phyloP scores from a whole-genome alignment of 2,329 filamentous ascomycete species.

The Calonectria ilicicola region DNA sequence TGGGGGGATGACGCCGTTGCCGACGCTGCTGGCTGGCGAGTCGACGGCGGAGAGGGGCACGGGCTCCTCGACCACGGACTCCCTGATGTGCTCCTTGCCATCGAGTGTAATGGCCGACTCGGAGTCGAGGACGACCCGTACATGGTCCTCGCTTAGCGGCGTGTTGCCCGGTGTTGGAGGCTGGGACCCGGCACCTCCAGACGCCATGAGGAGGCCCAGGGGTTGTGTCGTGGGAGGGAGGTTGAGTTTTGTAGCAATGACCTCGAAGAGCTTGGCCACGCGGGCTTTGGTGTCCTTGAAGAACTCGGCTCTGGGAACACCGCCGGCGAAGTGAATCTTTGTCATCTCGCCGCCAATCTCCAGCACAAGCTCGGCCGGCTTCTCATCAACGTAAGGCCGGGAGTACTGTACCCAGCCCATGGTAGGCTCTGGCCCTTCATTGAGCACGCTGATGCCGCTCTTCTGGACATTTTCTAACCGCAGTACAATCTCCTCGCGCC shows the following conservation, averaged over 20 bases:
- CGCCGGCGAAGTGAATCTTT: constrained; percentile 60
- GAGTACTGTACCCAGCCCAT: constrained; percentile 79
- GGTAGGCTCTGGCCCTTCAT: constrained; percentile 49
- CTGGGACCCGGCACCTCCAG: constrained; percentile 71
- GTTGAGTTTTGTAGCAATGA: constrained; percentile 85
- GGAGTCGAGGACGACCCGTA: constrained; percentile 72
- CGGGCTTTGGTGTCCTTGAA: constrained; percentile 77
- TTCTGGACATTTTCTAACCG: constrained; percentile 90
- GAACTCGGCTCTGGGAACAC: constrained; percentile 73
- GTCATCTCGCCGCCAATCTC: constrained; percentile 81
- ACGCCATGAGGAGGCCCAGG: constrained; percentile 74
- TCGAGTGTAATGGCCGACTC: constrained; percentile 72
- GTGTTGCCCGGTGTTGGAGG: constrained; percentile 77
- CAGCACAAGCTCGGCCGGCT: constrained; percentile 78
- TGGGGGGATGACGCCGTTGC: constrained; percentile 29
- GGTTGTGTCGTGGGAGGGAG: constrained; percentile 71
- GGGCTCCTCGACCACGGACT: constrained; percentile 43
- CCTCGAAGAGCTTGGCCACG: constrained; percentile 79
- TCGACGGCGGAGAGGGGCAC: constrained; percentile 43
- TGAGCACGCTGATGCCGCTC: constrained; percentile 78
- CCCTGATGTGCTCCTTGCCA: constrained; percentile 58
- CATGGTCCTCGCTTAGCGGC: constrained; percentile 75
- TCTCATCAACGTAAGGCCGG: constrained; percentile 86
- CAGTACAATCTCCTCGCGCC: constrained; percentile 80
- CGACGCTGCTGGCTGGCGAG: constrained; percentile 43